Evolutionary conservation across 2,329 filamentous ascomycete genomes (phyloP), one percentile per base, ranked within the genome.

Genomic region (Cercospora brassicicola): DNA sequence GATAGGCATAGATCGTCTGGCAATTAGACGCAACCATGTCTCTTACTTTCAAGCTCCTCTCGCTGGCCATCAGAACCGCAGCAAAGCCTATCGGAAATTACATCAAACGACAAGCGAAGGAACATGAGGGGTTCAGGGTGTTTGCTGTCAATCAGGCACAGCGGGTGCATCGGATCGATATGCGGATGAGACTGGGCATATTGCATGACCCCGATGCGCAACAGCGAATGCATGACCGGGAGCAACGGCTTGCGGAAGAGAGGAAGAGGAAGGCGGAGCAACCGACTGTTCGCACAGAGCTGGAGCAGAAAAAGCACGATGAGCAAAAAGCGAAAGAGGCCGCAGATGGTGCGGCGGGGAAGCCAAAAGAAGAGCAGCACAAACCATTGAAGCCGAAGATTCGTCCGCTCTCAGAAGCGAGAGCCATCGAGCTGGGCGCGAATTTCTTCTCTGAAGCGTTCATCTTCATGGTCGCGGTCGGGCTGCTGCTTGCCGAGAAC

Each of bases 401-500:
- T 65, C 81, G 88, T 55, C 89, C 89, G 7, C 80, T 91, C 10
- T 87, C 87, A 2, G 89, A 91, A 76, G 84, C 86, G 11, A 89
- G 90, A 73, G 89, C 89, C 0, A 90, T 91, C 64, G 89, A 91
- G 75, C 85, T 86, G 42, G 89, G 89, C 3, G 89, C 89, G 3
- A 90, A 89, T 70, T 91, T 91, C 74, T 89, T 89, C 59, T 87
- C 87, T 33, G 89, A 91, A 74, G 80, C 86, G 0, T 91, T 91
- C 75, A 82, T 91, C 45, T 90, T 91, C 72, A 73, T 84, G 3
- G 89, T 91, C 11, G 89, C 87, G 1, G 88, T 87, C 5, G 81
- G 85, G 0, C 78, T 90, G 67, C 87, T 91, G 55, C 77, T 90
- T 0, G 87, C 87, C 63, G 89, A 91, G 74, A 84, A 85, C 20